A percentile compares a stretch with the other conserved stretches of the same genome.
Evolutionary conservation across 495 filamentous ascomycete genomes (phyloP).

Genomic region (Aspergillus hancockii): DNA sequence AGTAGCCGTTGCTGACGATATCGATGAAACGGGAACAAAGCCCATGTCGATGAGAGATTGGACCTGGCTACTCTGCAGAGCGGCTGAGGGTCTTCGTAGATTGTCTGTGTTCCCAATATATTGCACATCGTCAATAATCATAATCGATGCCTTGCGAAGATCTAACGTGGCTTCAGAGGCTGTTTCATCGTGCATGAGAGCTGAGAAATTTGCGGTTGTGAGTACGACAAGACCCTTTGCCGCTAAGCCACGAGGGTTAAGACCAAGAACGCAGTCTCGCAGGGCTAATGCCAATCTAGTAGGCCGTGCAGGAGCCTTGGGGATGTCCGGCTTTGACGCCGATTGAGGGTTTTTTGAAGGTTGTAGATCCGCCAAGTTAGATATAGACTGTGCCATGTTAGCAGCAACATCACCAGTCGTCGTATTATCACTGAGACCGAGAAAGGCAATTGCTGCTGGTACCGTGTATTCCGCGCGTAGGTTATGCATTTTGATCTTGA

Average conservation of each 20-base stretch:
- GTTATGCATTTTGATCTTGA: conserved; percentile 84
- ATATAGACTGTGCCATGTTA: conserved; percentile 78
- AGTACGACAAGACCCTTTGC: conserved; percentile 78
- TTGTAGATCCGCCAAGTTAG: conserved; percentile 66
- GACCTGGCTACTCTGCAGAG: conserved; percentile 59
- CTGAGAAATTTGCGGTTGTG: conserved; percentile 69
- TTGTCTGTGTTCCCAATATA: conserved; percentile 49
- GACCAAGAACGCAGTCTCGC: conserved; percentile 75
- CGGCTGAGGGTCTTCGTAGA: conserved; percentile 45
- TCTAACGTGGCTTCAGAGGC: conserved; percentile 62
- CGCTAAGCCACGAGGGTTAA: conserved; percentile 76
- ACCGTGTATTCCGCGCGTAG: conserved; percentile 83
- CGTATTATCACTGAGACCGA: conserved; percentile 65
- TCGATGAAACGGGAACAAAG: conserved; percentile 80
- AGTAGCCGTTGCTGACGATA: conserved; percentile 72
- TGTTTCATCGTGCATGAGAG: conserved; percentile 59
- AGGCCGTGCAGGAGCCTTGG: conserved; percentile 40
- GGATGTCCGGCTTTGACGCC: conserved; percentile 15
- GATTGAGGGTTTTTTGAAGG: conserved; percentile 25
- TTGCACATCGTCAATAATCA: conserved; percentile 77
- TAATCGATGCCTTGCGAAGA: conserved; percentile 74
- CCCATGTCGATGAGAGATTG: conserved; percentile 66
- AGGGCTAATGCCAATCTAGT: conserved; percentile 73
- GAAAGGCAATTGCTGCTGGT: conserved; percentile 73
- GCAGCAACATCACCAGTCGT: conserved; percentile 73